These are phyloP conservation scores for Ustilago bromivora DNA, from an alignment of 1,284 basidiomycete genomes.

Conservation along the genomic window DNA sequence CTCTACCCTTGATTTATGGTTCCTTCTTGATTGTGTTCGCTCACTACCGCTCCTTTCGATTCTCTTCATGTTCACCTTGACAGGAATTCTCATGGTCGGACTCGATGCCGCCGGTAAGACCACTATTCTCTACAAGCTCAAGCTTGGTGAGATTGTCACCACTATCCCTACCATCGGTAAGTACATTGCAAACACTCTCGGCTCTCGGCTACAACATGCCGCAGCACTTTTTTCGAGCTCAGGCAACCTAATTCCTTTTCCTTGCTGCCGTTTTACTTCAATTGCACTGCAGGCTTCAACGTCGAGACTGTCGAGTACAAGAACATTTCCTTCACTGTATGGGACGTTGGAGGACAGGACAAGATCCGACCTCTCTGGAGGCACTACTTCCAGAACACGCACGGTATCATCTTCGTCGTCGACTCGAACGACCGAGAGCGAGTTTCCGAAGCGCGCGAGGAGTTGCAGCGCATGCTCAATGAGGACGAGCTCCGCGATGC, in stretches of 20 bases:
- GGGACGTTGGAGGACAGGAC: slow-evolving; percentile 91
- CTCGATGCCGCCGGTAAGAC: slow-evolving; percentile 89
- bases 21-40: background rate
- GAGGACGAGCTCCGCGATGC: slow-evolving; percentile 99
- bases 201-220: background rate
- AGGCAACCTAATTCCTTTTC: background rate
- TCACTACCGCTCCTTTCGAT: slow-evolving; percentile 1
- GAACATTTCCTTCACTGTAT: slow-evolving; percentile 99
- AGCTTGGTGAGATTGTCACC: slow-evolving; percentile 99
- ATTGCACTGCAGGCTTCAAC: slow-evolving; percentile 72
- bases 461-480: slow-evolving; percentile 99
- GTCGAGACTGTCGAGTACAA: slow-evolving; percentile 99
- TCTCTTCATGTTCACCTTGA: background rate
- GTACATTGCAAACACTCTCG: slow-evolving; percentile 2
- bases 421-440: slow-evolving; percentile 99
- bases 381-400: slow-evolving; percentile 99
- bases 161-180: slow-evolving; percentile 93
- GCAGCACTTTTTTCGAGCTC: background rate
- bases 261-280: background rate
- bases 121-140: slow-evolving; percentile 97
- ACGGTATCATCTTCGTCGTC: slow-evolving; percentile 99
- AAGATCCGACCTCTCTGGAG: slow-evolving; percentile 91
- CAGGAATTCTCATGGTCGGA: slow-evolving; percentile 78
- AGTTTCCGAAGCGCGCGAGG: slow-evolving; percentile 98
- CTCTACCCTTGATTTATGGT: no score